Conservation (phyloP, 1,284 basidiomycete species). For the Heterobasidion annosum region DNA sequence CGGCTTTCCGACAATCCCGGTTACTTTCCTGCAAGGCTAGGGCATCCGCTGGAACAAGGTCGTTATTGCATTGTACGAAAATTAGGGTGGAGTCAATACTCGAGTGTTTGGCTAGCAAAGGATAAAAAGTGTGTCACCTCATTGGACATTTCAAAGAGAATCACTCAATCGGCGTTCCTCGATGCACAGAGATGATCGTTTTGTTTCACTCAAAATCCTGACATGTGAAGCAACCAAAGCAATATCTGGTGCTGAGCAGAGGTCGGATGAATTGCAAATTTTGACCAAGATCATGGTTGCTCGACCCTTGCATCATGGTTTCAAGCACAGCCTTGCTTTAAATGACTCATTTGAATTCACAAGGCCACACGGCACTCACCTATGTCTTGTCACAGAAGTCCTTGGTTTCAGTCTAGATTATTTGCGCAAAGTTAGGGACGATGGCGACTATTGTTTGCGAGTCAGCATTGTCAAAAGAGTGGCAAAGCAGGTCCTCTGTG, state of each 20-base stretch:
- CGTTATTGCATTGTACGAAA: slow-evolving; percentile 33
- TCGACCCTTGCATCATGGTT: not conserved
- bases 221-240: slow-evolving; percentile 29
- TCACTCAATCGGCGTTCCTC: not conserved
- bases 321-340: not conserved
- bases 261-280: slow-evolving; percentile 6
- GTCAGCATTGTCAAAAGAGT: slow-evolving; percentile 34
- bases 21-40: slow-evolving; percentile 8
- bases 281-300: slow-evolving; percentile 1
- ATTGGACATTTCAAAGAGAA: not conserved
- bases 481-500: slow-evolving; percentile 34
- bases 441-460: slow-evolving; percentile 11
- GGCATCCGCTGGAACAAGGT: slow-evolving; percentile 4
- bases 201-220: slow-evolving; percentile 38
- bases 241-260: slow-evolving; percentile 29
- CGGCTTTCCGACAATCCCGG: slow-evolving; percentile 7
- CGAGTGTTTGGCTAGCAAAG: slow-evolving; percentile 17
- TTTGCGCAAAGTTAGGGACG: slow-evolving; percentile 21
- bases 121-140: slow-evolving; percentile 9
- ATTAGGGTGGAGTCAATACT: slow-evolving; percentile 37
- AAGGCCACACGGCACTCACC: slow-evolving; percentile 24
- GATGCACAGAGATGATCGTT: slow-evolving; percentile 24
- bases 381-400: slow-evolving; percentile 40
- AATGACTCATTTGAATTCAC: slow-evolving; percentile 7
- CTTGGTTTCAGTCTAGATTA: slow-evolving; percentile 28